phyloP scores from a whole-genome alignment of 75 land plant species.

The Cunninghamia lanceolata region DNA sequence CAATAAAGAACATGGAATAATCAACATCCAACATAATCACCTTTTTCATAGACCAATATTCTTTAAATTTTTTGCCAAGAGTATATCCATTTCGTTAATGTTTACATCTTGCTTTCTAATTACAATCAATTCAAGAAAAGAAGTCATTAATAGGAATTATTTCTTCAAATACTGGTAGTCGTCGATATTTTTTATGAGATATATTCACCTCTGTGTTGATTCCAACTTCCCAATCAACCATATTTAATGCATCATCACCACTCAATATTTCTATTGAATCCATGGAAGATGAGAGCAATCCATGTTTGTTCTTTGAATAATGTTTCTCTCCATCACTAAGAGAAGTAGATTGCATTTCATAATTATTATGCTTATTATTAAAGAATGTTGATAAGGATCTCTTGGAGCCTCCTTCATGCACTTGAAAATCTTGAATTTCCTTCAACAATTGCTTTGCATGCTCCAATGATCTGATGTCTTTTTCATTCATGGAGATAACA shows the following conservation, averaged over 20 bases:
- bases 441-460: background rate
- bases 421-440: background rate
- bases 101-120: no score
- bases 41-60: no score
- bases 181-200: background rate
- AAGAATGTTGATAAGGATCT: background rate
- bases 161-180: background rate
- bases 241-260: background rate
- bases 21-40: no score
- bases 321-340: background rate
- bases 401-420: background rate
- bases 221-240: background rate
- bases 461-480: background rate
- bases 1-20: no score
- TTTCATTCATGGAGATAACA: background rate
- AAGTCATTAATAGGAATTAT: background rate
- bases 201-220: background rate
- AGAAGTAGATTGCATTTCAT: background rate
- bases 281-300: background rate
- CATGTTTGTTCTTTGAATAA: background rate
- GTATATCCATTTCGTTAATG: no score
- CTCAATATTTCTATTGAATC: background rate
- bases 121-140: no score
- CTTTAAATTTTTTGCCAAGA: no score
- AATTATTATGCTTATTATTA: no score